Evolutionary conservation across 2,329 filamentous ascomycete genomes (phyloP).

Genomic region (Arthrobotrys iridis): DNA sequence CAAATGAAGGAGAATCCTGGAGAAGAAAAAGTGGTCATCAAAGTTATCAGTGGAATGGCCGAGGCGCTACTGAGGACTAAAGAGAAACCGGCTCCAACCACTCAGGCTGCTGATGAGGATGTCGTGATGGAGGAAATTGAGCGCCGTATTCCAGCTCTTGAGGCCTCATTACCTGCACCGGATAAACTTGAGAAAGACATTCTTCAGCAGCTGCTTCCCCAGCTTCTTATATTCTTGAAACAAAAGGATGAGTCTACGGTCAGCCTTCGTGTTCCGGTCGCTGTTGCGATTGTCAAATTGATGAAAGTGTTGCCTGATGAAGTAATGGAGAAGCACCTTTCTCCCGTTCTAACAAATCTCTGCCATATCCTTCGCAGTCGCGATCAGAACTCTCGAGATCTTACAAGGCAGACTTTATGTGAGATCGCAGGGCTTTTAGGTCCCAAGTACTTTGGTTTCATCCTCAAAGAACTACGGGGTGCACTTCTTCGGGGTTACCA

Average conservation of each 20-base stretch:
- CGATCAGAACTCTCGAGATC: constrained; percentile 86
- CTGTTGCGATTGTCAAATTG: constrained; percentile 87
- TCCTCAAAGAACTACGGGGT: constrained; percentile 87
- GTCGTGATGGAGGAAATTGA: constrained; percentile 61
- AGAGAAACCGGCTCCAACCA: constrained; percentile 56
- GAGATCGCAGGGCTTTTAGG: constrained; percentile 85
- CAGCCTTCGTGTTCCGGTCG: constrained; percentile 88
- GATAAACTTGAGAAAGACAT: constrained; percentile 47
- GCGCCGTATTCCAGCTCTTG: constrained; percentile 79
- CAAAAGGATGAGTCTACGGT: constrained; percentile 95
- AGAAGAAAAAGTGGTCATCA: constrained; percentile 83
- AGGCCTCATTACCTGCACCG: constrained; percentile 69
- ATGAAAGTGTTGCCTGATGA: constrained; percentile 79
- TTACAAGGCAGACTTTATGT: constrained; percentile 85
- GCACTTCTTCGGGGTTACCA: constrained; percentile 89
- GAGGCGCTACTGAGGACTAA: constrained; percentile 72
- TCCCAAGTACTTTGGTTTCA: constrained; percentile 84
- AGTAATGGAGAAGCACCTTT: constrained; percentile 77
- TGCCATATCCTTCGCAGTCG: constrained; percentile 92
- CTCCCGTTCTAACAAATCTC: constrained; percentile 87
- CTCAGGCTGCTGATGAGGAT: constrained; percentile 30
- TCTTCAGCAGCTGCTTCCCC: constrained; percentile 23
- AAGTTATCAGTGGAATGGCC: constrained; percentile 80
- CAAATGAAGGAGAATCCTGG: constrained; percentile 84
- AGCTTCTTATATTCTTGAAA: constrained; percentile 67